phyloP scores from a whole-genome alignment of 495 filamentous ascomycete genomes.

The Paragyromitra xinjiangensis region DNA sequence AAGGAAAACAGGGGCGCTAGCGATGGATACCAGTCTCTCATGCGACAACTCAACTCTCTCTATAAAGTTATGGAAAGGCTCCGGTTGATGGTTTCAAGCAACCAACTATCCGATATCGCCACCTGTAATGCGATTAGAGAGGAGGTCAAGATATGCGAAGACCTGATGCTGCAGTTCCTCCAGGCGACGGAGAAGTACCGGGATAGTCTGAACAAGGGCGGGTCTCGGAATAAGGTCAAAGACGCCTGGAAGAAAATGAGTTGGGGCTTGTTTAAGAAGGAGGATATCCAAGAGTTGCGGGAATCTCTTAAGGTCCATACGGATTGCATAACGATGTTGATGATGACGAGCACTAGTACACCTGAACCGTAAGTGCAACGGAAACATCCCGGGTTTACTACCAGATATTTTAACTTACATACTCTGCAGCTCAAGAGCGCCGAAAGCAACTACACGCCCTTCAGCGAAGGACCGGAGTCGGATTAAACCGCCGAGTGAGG shows the following conservation, averaged over 20 bases:
- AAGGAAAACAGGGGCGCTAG: not conserved
- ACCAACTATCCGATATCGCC: not conserved
- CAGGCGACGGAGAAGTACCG: not conserved
- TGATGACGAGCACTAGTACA: not conserved
- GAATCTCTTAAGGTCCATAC: not conserved
- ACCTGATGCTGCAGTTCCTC: constrained; percentile 4
- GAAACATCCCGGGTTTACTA: not conserved
- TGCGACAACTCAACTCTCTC: not conserved
- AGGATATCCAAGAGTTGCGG: not conserved
- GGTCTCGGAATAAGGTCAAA: not conserved
- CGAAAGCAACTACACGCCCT: not conserved
- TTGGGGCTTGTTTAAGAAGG: not conserved
- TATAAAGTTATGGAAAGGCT: not conserved
- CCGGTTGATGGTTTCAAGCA: not conserved
- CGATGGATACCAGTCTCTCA: not conserved
- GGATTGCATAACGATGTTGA: not conserved
- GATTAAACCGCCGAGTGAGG: too few relatives aligned
- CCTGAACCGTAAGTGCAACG: not conserved
- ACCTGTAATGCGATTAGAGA: not conserved
- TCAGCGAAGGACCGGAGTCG: too few relatives aligned
- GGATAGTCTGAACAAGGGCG: not conserved
- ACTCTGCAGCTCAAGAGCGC: not conserved
- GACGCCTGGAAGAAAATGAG: not conserved
- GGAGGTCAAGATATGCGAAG: constrained; percentile 8
- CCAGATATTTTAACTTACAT: not conserved